Evolutionary conservation across 441 rosid genomes (phyloP), one percentile per base, ranked within the genome.

Genomic region (Sinapis alba): DNA sequence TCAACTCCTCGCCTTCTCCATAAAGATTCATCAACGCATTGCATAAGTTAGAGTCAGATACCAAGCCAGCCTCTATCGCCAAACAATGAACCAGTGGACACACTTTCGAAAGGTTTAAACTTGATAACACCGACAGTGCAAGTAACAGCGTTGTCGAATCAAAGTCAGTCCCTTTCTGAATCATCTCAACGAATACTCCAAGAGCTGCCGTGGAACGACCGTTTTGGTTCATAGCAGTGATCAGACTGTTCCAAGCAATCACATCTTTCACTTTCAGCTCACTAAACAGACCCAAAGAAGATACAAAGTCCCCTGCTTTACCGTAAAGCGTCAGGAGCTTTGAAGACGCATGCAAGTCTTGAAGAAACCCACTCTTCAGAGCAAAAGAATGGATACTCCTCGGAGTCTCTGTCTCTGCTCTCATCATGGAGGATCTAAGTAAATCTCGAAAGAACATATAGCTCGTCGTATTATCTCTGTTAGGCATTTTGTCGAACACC

Each of bases 1-100:
- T 60, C 72, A 87, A 76, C 68, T 84, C 86, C 2, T 85, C 73
- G 1, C 83, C 80, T 83, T 89, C 81, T 30, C 89, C 87, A 70
- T 87, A 86, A 84, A 86, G 84, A 70, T 84, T 85, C n/a, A 87
- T 66, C 63, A 87, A 70, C 23, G 86, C 84, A 81, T 89, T 86
- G 50, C 50, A 43, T 13, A 43, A 81, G 27, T 74, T 70, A 68
- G 76, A 30, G 73, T 85, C 85, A 1, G 75, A 75, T 32, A 82
- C 76, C 74, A 74, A 65, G 28, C 90, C 91, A 36, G 67, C 60
- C 79, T 63, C 80, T 65, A 86, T 62, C 1, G 54, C 54, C 54
- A 47, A 47, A 47, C 54, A 47, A 47, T 47, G 54, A 47, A 47
- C 54, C 20, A 47, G 20, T 47, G 54, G 54, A 47, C 54, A 47